Conservation (phyloP, 1,284 basidiomycete genomes). For the Albatrellus sp. region DNA sequence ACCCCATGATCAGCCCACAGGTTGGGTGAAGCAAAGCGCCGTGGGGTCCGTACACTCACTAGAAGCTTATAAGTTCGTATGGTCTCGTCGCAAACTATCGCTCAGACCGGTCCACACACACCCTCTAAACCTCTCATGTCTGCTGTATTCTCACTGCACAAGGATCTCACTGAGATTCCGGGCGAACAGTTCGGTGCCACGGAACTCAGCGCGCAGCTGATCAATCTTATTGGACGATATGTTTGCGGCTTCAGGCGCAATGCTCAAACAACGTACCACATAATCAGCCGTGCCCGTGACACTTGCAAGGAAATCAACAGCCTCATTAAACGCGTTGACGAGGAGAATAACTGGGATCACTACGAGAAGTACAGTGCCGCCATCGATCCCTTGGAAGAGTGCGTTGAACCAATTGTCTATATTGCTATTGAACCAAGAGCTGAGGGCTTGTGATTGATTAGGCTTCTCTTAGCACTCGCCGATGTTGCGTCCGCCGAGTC, state of each 20-base stretch:
- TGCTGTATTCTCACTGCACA: too few species aligned
- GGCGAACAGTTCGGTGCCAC: too few species aligned
- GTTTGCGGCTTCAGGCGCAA: constrained; percentile 10
- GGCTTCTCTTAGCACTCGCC: constrained; percentile 5
- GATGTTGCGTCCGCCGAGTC: constrained; percentile 6
- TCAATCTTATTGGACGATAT: neutral
- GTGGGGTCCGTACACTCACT: too few species aligned
- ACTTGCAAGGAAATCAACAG: constrained; percentile 8
- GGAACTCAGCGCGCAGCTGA: too few species aligned
- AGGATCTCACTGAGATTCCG: too few species aligned
- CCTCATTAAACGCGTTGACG: constrained; percentile 8
- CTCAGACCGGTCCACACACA: too few species aligned
- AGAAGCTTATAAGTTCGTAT: too few species aligned
- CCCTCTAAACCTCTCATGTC: too few species aligned
- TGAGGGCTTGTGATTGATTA: neutral
- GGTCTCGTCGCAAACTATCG: too few species aligned
- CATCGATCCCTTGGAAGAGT: constrained; percentile 10
- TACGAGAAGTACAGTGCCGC: constrained; percentile 11
- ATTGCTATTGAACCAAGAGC: neutral
- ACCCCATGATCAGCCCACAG: too few species aligned
- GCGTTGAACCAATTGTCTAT: neutral
- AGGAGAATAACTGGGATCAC: constrained; percentile 9
- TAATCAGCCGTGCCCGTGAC: constrained; percentile 8
- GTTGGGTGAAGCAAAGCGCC: too few species aligned
- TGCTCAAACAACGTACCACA: constrained; percentile 10